Evolutionary conservation across 202 grass and related monocot genomes (phyloP).

Genomic region (Eragrostis tef): DNA sequence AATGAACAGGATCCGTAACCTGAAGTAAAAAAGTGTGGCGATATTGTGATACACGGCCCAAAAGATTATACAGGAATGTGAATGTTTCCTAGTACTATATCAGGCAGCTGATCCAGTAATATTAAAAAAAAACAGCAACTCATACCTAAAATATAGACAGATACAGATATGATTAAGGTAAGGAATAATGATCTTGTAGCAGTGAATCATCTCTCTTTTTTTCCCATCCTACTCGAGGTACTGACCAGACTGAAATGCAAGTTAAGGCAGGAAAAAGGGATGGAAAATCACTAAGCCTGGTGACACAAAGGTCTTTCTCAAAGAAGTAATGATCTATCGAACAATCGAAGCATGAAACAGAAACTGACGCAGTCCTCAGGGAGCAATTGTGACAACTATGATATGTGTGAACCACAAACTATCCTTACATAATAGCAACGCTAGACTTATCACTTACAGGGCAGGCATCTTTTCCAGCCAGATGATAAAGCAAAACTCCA

Average conservation of each 20-base stretch:
- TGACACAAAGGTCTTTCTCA: constrained; percentile 38
- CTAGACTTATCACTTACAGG: constrained; percentile 44
- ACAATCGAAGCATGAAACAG: constrained; percentile 33
- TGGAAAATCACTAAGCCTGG: not conserved
- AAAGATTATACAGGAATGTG: constrained; percentile 8
- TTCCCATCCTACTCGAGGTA: constrained; percentile 25
- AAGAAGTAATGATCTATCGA: constrained; percentile 11
- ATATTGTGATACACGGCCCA: not conserved
- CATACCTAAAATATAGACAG: not conserved
- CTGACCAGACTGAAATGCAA: constrained; percentile 14
- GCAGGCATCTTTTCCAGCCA: constrained; percentile 55
- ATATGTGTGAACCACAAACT: constrained; percentile 31
- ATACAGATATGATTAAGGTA: not conserved
- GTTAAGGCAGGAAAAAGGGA: constrained; percentile 22
- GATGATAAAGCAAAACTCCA: constrained; percentile 92
- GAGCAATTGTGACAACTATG: constrained; percentile 19
- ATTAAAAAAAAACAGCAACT: not conserved
- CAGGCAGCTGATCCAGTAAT: not conserved
- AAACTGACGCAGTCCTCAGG: constrained; percentile 27
- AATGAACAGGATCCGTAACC: not conserved
- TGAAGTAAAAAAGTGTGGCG: constrained; percentile 6
- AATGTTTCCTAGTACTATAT: constrained; percentile 1
- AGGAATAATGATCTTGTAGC: not conserved
- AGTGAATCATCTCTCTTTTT: constrained; percentile 17
- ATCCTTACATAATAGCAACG: constrained; percentile 49